Percentiles rank a stretch among this genome's conserved stretches.
Evolutionary conservation across 176 grass and related monocot genomes (phyloP).

Genomic region (Carex scoparia): DNA sequence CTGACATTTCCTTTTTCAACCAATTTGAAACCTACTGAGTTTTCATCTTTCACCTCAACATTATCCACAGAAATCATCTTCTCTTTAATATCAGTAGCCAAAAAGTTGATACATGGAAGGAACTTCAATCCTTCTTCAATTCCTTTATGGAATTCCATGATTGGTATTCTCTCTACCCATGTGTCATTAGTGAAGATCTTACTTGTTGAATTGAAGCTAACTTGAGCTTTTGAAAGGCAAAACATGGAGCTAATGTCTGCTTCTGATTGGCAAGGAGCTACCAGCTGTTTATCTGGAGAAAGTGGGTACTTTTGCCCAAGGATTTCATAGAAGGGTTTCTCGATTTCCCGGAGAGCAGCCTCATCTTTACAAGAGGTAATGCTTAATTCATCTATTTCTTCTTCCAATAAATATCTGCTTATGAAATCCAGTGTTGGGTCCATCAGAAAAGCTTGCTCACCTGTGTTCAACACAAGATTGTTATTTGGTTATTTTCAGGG

Average conservation of each 20-base stretch:
- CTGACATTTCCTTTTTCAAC: not conserved
- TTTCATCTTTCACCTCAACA: not conserved
- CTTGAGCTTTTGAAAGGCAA: not conserved
- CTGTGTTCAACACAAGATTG: not conserved
- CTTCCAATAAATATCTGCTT: constrained; percentile 45
- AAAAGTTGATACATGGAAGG: constrained; percentile 26
- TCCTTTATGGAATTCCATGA: constrained; percentile 14
- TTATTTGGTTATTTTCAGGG: not conserved
- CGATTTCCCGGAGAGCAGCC: constrained; percentile 37
- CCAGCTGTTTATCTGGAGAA: constrained; percentile 8
- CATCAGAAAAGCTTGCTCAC: constrained; percentile 8
- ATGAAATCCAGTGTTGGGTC: constrained; percentile 51
- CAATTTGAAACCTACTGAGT: not conserved
- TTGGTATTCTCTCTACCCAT: not conserved
- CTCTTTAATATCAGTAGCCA: constrained; percentile 10
- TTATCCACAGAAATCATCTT: not conserved
- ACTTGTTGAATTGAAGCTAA: not conserved
- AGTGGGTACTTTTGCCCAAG: constrained; percentile 44
- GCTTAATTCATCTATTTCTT: constrained; percentile 45
- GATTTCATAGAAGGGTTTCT: constrained; percentile 55
- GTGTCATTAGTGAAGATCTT: not conserved
- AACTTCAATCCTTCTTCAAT: constrained; percentile 28
- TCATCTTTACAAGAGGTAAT: constrained; percentile 28
- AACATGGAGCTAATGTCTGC: constrained; percentile 40
- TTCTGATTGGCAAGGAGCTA: not conserved